Evolutionary conservation across 1,284 basidiomycete species (phyloP), one percentile per base, ranked within the genome.

Genomic region (Phenoliferia sp.): DNA sequence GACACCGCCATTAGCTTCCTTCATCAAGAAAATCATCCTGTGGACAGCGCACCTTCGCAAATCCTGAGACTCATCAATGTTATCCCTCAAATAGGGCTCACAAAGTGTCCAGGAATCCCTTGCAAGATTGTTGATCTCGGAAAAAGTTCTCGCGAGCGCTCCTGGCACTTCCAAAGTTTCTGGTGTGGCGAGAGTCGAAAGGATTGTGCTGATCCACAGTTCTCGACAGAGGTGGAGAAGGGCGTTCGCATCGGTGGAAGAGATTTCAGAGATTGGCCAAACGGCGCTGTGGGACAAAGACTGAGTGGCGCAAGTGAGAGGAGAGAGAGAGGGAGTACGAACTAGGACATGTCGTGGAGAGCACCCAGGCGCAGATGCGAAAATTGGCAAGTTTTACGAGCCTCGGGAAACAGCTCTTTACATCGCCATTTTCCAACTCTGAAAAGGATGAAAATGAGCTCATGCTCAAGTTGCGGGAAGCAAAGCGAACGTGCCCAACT

Each of bases 341-440:
- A 56, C 54, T 56, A 56, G 54, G 3, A 3, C 54, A 56, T 56
- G n/a, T 56, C 54, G n/a, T 56, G n/a, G 7, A 56, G 19, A 5
- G 54, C n/a, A 16, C 54, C 54, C 3, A 56, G 16, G 29, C 54
- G 54, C 2, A 56, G 28, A 16, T 56, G 54, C 19, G n/a, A 28
- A 31, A 56, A 17, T 3, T 28, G 7, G 22, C 54, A 56, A 56
- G 54, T 56, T 31, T 56, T 56, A 17, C 54, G n/a, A 10, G n/a
- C 54, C 3, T 29, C 54, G 33, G 54, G n/a, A 31, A 56, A 56
- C 28, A 56, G 54, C 54, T 56, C 54, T 29, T 56, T 56, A 31
- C 54, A 56, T n/a, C 54, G 54, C 54, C 54, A 56, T 16, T 56
- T 56, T 6, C 54, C 54, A 29, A 56, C 54, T 6, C 54, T 56